Conservation (phyloP, 164 flowering plant species). For the Liquidambar formosana region DNA sequence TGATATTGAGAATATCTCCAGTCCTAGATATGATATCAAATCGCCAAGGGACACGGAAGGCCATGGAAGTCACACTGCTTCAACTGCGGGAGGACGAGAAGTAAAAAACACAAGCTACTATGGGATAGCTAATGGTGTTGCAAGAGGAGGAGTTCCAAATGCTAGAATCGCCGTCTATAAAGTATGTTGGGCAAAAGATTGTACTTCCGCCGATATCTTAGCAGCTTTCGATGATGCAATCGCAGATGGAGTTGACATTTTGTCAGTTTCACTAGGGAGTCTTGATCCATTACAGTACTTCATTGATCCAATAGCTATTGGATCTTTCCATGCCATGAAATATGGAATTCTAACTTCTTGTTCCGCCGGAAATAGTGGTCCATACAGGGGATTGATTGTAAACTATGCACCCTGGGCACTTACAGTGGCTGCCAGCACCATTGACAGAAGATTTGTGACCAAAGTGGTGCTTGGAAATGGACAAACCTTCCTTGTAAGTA, state of each 20-base stretch:
- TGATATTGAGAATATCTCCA: background rate
- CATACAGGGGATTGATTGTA: background rate
- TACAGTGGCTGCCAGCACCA: conserved; percentile 17
- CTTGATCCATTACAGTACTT: background rate
- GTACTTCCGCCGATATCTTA: conserved; percentile 2
- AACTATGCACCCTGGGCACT: conserved; percentile 12
- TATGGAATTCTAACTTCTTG: conserved; percentile 14
- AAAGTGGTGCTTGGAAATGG: conserved; percentile 16
- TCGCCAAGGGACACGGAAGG: background rate
- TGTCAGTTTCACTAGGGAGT: conserved; percentile 3
- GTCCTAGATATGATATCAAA: background rate
- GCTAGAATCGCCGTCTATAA: conserved; percentile 12
- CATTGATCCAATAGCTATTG: background rate
- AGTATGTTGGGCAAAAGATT: conserved; percentile 12
- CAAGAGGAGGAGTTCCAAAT: conserved; percentile 4
- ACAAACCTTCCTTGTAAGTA: background rate
- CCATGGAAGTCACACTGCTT: conserved; percentile 5
- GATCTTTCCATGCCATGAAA: conserved; percentile 14
- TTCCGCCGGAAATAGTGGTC: conserved; percentile 6
- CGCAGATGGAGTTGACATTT: conserved; percentile 7
- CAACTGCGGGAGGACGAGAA: background rate
- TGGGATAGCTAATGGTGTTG: background rate
- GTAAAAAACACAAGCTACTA: background rate
- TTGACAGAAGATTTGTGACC: conserved; percentile 13
- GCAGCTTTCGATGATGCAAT: conserved; percentile 14